Evolutionary conservation across 768 basidiomycete species (phyloP).

Genomic region (Tulasnella sp.): DNA sequence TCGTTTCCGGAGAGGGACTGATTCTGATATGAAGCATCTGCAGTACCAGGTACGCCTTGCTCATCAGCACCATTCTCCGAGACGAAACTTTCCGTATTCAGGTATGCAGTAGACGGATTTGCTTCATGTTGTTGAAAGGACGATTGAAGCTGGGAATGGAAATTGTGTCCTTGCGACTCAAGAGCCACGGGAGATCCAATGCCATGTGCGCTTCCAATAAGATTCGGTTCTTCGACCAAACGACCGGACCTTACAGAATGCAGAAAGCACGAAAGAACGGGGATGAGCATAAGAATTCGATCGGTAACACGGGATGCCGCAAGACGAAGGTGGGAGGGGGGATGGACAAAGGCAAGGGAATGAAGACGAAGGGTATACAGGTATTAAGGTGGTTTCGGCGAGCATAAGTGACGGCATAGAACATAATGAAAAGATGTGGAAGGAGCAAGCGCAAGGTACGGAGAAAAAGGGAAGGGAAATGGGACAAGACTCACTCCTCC

Average conservation of each 20-base stretch:
- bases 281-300: slow-evolving; percentile 13
- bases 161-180: background rate
- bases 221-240: slow-evolving; percentile 11
- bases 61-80: no score
- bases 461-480: background rate
- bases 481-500: slow-evolving; percentile 13
- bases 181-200: background rate
- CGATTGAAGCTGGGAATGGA: background rate
- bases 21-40: no score
- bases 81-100: background rate
- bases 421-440: slow-evolving; percentile 8
- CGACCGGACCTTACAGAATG: slow-evolving; percentile 11
- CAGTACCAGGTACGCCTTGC: no score
- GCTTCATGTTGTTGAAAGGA: background rate
- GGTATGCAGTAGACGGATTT: background rate
- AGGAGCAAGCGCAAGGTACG: background rate
- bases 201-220: background rate
- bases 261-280: background rate
- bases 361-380: slow-evolving; percentile 5
- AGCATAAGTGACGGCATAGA: slow-evolving; percentile 6
- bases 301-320: no score
- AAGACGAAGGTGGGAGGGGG: background rate
- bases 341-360: slow-evolving; percentile 3
- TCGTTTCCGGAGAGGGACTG: no score
- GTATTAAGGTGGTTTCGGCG: background rate